Evolutionary conservation across 2,329 filamentous ascomycete species (phyloP).

Genomic region (Cordyceps javanica): DNA sequence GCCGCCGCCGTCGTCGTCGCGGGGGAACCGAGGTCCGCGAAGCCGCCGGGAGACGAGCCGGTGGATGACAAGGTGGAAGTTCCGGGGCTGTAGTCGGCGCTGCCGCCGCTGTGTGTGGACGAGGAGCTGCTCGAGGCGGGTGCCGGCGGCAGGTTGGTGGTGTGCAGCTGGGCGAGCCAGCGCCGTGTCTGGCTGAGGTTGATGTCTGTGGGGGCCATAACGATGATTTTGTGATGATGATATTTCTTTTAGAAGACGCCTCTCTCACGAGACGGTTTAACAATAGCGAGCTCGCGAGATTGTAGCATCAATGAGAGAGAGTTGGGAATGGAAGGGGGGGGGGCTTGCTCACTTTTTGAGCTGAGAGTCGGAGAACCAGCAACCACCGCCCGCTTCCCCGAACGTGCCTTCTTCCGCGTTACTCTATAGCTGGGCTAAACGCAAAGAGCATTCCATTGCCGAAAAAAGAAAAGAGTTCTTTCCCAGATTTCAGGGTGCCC

Average conservation of each 20-base stretch:
- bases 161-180: slow-evolving; percentile 9
- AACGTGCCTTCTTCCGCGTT: not conserved
- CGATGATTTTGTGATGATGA: not conserved
- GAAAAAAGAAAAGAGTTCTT: not conserved
- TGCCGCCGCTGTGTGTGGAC: not conserved
- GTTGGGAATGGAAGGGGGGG: not conserved
- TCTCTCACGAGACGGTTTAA: too few species aligned
- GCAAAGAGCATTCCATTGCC: not conserved
- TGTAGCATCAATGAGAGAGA: too few species aligned
- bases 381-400: not conserved
- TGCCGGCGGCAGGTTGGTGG: not conserved
- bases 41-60: not conserved
- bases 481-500: not conserved
- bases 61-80: not conserved
- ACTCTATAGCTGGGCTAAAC: too few species aligned
- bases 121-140: not conserved
- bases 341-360: not conserved
- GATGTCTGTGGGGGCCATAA: slow-evolving; percentile 1
- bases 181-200: slow-evolving; percentile 3
- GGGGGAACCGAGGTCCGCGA: too few species aligned
- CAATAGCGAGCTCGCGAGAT: too few species aligned
- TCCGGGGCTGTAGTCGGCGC: not conserved
- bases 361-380: not conserved
- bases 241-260: too few species aligned
- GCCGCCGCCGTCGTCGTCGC: not conserved